Evolutionary conservation across 2,329 filamentous ascomycete genomes (phyloP), one percentile per base, ranked within the genome.

Genomic region (Penicillium freii): DNA sequence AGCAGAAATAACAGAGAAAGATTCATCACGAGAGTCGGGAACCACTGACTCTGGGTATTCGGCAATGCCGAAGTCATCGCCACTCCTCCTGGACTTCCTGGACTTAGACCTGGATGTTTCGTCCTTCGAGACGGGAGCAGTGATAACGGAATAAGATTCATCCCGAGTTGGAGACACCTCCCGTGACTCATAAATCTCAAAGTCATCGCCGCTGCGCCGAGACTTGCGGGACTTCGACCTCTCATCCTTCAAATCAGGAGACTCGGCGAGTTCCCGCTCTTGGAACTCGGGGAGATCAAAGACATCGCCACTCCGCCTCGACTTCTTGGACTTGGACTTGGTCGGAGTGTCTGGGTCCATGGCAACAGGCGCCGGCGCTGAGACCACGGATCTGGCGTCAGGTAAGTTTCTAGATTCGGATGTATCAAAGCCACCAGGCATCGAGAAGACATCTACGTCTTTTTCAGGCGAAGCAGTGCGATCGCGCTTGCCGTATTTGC

Each of bases 351-450:
- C 54, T 27, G 40, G 40, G 13, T 52, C 50, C 31, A 29, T 36
- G 4, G 40, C 31, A 52, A 25, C 31, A 27, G 40, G 50, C 17
- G 29, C 40, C 13, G 50, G 40, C 17, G 50, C 50, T 25, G 50
- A 45, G 33, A 60, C 44, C 2, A 59, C 62, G 1, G 64, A 64
- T 38, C 58, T 59, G 13, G 60, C 59, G 15, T 64, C 38, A 17
- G 33, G 19, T 33, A 43, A 45, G 46, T 33, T 23, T 58, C 50
- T 33, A 47, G 60, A 27, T 34, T 62, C 62, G n/a, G 50, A 61
- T 11, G 55, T 53, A 5, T 70, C 67, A 42, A 73, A 73, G 9
- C 70, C 67, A 33, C 70, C 70, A 13, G 71, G 70, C 69, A 73
- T 72, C 17, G 64, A 65, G 51, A 69, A 66, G 9, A 57, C 63